Base-by-base conservation (phyloP, 2,329 filamentous ascomycete genomes). In the Pseudocercospora musae region DNA sequence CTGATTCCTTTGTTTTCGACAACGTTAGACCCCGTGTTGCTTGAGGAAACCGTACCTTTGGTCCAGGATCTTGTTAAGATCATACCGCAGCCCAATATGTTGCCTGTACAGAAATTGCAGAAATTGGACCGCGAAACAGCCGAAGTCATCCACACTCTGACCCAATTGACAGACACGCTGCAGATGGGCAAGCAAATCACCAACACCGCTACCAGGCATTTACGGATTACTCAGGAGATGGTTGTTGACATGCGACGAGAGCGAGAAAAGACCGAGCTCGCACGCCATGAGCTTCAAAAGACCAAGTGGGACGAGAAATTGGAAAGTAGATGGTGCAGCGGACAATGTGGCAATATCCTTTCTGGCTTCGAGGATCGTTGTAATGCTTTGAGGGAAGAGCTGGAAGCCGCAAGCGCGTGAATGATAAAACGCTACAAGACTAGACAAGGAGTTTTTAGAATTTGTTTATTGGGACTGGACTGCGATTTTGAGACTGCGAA, bases 171-270 rank as follows among this genome's bases (percentile, higher is more conserved):
- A 6, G 95, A 99, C 75, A 93, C 91, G 3, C 82, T 99, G 33
- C 94, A 98, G 77, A 96, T 98, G 89, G 92, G 90, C 31, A 88
- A 92, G 11, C 94, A 98, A 77, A 90, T 91, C 0, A 95, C 91
- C 0, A 89, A 87, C 2, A 89, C 89, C 9, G 95, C 94, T 1
- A 88, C 89, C 2, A 83, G 95, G 59, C 85, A 92, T 49, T 80
- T 99, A 57, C 89, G 89, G 69, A 90, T 87, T 37, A 92, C 91
- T 6, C 90, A 89, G 70, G 93, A 96, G 74, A 86, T 96, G 64
- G 89, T 98, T 1, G 86, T 88, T 1, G 94, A 97, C 70, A 88
- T 97, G 80, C 85, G 88, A 66, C 85, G 86, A 62, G 95, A 98
- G 71, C 88, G 91, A 63, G 92, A 96, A 70, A 82, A 88, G 31